Conservation (phyloP, 2,329 filamentous ascomycete genomes). For the Paecilomyces dactylethromorphus region DNA sequence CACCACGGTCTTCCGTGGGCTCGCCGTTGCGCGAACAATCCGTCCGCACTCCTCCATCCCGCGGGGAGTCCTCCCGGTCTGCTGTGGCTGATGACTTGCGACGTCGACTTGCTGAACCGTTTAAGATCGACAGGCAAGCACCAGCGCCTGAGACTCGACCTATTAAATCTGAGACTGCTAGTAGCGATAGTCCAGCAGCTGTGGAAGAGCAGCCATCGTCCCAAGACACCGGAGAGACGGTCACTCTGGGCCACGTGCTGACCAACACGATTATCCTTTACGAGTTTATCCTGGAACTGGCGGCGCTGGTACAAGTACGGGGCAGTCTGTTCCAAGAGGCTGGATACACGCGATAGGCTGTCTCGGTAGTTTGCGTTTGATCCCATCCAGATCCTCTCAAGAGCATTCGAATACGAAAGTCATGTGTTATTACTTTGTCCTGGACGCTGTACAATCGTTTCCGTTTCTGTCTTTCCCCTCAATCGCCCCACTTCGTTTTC, state of each 20-base stretch:
- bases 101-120: conserved; percentile 27
- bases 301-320: conserved; percentile 66
- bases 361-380: neutral
- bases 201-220: conserved; percentile 16
- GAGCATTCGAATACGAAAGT: neutral
- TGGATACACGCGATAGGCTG: conserved; percentile 42
- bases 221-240: conserved; percentile 37
- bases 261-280: conserved; percentile 76
- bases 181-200: conserved; percentile 8
- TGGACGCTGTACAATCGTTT: neutral
- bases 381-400: no score
- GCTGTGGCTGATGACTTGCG: conserved; percentile 15
- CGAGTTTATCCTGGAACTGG: conserved; percentile 71
- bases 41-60: conserved; percentile 6
- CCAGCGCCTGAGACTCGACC: neutral
- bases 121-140: conserved; percentile 11
- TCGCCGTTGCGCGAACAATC: conserved; percentile 18
- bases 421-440: neutral
- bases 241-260: conserved; percentile 69
- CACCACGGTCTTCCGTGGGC: conserved; percentile 12
- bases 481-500: neutral
- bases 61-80: conserved; percentile 1
- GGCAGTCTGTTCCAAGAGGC: conserved; percentile 72
- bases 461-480: neutral
- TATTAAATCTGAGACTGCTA: conserved; percentile 1